Evolutionary conservation across 106 monocot species (phyloP), one percentile per base, ranked within the genome.

Genomic region (Ottelia alismoides): DNA sequence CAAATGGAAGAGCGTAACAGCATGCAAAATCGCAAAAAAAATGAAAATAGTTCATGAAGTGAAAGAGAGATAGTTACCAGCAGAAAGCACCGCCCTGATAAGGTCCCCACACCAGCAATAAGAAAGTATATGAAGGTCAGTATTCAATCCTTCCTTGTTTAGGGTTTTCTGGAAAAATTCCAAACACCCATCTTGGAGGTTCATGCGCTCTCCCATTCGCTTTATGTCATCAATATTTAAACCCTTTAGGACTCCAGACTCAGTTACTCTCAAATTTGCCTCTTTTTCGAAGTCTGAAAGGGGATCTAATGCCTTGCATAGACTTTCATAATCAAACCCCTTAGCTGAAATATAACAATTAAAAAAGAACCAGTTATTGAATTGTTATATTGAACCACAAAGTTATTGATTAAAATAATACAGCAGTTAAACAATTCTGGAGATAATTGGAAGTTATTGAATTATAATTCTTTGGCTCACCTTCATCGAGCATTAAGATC

Each of bases 31-130:
- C n/a, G n/a, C n/a, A n/a, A n/a, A n/a, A n/a, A n/a, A n/a, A n/a
- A n/a, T n/a, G n/a, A n/a, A n/a, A n/a, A n/a, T n/a, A n/a, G n/a
- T n/a, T n/a, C n/a, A n/a, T n/a, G n/a, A n/a, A n/a, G n/a, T n/a
- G n/a, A n/a, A n/a, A n/a, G n/a, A n/a, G n/a, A n/a, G n/a, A n/a
- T n/a, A 16, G 6, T 43, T 84, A 89, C 96, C 98, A 82, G 79
- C 74, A 48, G 81, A 74, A 64, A 98, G 90, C 27, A 72, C 76
- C 19, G 89, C 82, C 53, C 90, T 79, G 56, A 98, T 86, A 48
- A 98, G 85, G 51, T 98, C 98, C 20, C 74, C 82, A 73, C 98
- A 90, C 98, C 98, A 98, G 49, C 90, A 98, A 65, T 72, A 76
- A 32, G 98, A 98, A 31, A 98, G 76, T 51, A 98, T 24, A 80